Evolutionary conservation across 371 early-diverging fungal genomes (phyloP).

Genomic region (Mortierella sp.): DNA sequence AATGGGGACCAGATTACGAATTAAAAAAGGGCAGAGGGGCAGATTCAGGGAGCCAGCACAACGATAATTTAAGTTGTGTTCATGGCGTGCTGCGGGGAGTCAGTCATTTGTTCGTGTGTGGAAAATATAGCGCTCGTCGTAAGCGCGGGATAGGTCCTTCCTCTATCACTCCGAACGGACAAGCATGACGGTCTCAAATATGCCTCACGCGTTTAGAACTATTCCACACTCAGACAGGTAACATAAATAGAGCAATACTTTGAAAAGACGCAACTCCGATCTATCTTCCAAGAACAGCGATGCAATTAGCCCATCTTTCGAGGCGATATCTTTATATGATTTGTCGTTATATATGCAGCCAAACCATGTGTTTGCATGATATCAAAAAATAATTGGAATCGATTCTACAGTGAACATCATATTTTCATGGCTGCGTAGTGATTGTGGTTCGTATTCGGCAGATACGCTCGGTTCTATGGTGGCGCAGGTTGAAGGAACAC

Average conservation of each 20-base stretch:
- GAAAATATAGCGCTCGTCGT: background rate
- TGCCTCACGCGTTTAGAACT: background rate
- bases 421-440: background rate
- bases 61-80: no score
- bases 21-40: background rate
- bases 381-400: background rate
- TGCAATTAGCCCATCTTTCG: background rate
- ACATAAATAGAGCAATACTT: conserved; percentile 1
- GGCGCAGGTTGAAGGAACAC: background rate
- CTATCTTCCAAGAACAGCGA: background rate
- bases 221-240: background rate
- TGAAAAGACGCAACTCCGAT: background rate
- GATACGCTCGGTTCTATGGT: background rate
- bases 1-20: background rate
- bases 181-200: background rate
- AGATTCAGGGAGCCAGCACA: no score
- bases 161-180: background rate
- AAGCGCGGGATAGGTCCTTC: background rate
- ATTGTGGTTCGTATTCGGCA: no score
- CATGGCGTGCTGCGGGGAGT: background rate
- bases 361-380: conserved; percentile 2
- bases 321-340: background rate
- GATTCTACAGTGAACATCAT: background rate
- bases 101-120: background rate
- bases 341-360: background rate